Conservation (phyloP, 2,329 filamentous ascomycete genomes). For the Penicillium sp. region DNA sequence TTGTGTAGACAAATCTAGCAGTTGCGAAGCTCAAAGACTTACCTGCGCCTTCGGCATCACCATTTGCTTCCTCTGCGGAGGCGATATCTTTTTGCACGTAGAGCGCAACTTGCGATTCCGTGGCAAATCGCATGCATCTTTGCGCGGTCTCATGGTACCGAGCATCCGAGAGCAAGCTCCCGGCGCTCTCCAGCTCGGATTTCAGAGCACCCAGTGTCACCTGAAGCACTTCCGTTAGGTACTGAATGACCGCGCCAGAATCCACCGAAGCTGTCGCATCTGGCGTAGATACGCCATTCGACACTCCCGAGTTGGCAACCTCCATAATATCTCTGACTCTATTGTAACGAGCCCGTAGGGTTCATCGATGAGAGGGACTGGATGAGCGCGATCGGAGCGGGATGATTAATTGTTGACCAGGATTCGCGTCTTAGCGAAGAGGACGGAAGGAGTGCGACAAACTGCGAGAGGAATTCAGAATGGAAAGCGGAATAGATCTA, state of each 20-base stretch:
- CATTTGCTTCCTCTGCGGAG: conserved; percentile 53
- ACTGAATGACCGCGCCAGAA: conserved; percentile 68
- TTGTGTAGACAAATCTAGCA: neutral
- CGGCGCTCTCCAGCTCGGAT: conserved; percentile 75
- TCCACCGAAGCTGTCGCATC: conserved; percentile 53
- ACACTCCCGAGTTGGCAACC: conserved; percentile 38
- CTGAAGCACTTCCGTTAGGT: conserved; percentile 69
- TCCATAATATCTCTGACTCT: conserved; percentile 37
- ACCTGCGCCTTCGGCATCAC: conserved; percentile 43
- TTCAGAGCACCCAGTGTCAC: conserved; percentile 73
- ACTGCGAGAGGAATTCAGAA: neutral
- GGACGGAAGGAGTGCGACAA: conserved; percentile 6
- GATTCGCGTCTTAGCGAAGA: conserved; percentile 18
- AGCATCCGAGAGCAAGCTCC: conserved; percentile 76
- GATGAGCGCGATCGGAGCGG: conserved; percentile 18
- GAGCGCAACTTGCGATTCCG: conserved; percentile 81
- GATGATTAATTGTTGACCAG: conserved; percentile 18
- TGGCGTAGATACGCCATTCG: conserved; percentile 38
- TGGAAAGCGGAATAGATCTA: conserved; percentile 11
- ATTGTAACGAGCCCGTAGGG: conserved; percentile 23
- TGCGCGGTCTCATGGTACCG: conserved; percentile 78
- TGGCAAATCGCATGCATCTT: conserved; percentile 84
- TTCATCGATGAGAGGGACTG: conserved; percentile 35
- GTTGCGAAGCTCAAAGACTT: conserved; percentile 19
- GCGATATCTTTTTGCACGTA: conserved; percentile 82